These are phyloP conservation scores for Penstemon barbatus DNA, from an alignment of 257 asterid species.

Conservation along the genomic window DNA sequence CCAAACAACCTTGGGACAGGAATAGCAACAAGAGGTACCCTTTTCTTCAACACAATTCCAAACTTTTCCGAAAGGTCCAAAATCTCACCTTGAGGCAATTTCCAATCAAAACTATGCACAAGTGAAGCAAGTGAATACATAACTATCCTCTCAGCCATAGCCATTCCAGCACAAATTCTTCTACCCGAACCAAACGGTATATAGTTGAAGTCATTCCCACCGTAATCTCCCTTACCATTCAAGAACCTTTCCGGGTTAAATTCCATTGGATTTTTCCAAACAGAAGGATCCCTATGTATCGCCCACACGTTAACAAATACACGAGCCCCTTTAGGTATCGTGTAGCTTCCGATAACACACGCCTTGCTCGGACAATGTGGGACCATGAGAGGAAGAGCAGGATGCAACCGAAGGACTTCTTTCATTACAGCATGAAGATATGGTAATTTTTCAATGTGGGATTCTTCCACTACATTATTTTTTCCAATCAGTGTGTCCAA, in stretches of 20 bases:
- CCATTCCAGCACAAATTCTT: slow-evolving; percentile 63
- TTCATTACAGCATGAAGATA: slow-evolving; percentile 57
- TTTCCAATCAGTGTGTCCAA: slow-evolving; percentile 49
- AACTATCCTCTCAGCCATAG: slow-evolving; percentile 68
- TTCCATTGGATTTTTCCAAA: slow-evolving; percentile 50
- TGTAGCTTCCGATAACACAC: slow-evolving; percentile 46
- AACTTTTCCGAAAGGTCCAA: slow-evolving; percentile 56
- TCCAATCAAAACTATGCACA: slow-evolving; percentile 63
- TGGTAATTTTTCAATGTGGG: slow-evolving; percentile 48
- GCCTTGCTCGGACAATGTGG: slow-evolving; percentile 69
- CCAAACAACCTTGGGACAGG: slow-evolving; percentile 51
- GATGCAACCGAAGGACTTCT: slow-evolving; percentile 61
- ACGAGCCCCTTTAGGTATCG: slow-evolving; percentile 52
- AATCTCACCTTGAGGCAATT: slow-evolving; percentile 35
- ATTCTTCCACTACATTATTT: slow-evolving; percentile 49
- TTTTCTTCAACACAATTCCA: slow-evolving; percentile 65
- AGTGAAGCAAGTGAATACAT: slow-evolving; percentile 60
- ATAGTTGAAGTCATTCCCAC: slow-evolving; percentile 56
- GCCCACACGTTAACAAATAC: slow-evolving; percentile 76
- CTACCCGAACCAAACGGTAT: slow-evolving; percentile 75
- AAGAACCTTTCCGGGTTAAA: slow-evolving; percentile 57
- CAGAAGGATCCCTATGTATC: slow-evolving; percentile 53
- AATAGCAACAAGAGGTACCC: slow-evolving; percentile 49
- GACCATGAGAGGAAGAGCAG: slow-evolving; percentile 62
- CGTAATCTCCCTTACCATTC: slow-evolving; percentile 43